phyloP scores from a whole-genome alignment of 2,329 filamentous ascomycete species.

The Purpureocillium lavendulum region DNA sequence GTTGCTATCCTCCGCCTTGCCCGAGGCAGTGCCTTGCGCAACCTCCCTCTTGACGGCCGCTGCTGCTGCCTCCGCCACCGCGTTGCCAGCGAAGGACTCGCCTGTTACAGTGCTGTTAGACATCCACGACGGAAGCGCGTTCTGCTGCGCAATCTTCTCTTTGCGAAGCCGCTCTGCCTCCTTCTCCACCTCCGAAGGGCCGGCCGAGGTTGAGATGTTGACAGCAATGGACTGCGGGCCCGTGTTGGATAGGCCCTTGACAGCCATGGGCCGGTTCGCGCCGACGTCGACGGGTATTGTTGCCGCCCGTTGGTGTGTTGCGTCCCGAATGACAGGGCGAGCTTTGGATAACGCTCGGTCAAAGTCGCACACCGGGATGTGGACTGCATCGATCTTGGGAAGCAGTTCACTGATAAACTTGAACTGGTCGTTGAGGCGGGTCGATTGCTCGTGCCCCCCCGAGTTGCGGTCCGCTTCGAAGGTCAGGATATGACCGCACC shows the following conservation, averaged over 20 bases:
- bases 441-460: constrained; percentile 65
- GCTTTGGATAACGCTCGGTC: constrained; percentile 57
- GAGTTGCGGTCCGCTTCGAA: constrained; percentile 60
- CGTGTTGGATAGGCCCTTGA: constrained; percentile 58
- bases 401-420: constrained; percentile 70
- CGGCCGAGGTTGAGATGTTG: constrained; percentile 57
- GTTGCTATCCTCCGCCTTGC: constrained; percentile 34
- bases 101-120: constrained; percentile 61
- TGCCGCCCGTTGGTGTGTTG: constrained; percentile 54
- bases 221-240: constrained; percentile 63
- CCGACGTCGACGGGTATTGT: constrained; percentile 49
- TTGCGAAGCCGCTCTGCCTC: constrained; percentile 56
- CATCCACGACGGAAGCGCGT: constrained; percentile 65
- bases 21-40: constrained; percentile 35
- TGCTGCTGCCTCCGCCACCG: constrained; percentile 11
- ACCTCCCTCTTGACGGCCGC: constrained; percentile 28
- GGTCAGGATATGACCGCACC: constrained; percentile 58
- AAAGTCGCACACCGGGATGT: constrained; percentile 67
- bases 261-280: constrained; percentile 53
- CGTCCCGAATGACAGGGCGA: constrained; percentile 57
- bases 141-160: constrained; percentile 58
- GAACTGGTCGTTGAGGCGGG: constrained; percentile 69
- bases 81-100: constrained; percentile 41
- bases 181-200: constrained; percentile 58
- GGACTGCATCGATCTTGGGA: constrained; percentile 65